Evolutionary conservation across 371 early-diverging fungal genomes (phyloP).

Genomic region (Batkoa obscura): DNA sequence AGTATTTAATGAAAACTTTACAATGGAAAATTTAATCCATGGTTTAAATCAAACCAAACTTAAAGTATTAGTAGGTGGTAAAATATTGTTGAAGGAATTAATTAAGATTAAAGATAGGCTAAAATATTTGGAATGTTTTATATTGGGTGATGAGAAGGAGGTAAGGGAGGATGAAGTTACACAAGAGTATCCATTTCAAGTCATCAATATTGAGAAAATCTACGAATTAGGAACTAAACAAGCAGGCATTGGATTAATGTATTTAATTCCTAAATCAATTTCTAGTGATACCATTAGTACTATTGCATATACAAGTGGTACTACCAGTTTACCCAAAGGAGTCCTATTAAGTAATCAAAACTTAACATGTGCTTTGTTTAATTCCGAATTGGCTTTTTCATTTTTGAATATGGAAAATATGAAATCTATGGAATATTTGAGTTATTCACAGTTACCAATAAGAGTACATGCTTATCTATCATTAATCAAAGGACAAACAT

Average conservation of each 20-base stretch:
- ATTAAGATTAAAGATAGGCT: background rate
- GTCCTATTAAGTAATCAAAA: background rate
- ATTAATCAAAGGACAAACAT: background rate
- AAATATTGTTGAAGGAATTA: background rate
- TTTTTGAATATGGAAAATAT: no score
- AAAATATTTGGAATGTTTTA: background rate
- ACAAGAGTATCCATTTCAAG: background rate
- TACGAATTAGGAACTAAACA: background rate
- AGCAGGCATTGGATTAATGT: background rate
- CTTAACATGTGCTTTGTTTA: background rate
- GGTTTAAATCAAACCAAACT: background rate
- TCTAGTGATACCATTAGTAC: background rate
- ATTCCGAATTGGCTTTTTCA: no score
- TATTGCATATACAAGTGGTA: conserved; percentile 2
- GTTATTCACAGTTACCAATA: background rate
- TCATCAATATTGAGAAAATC: background rate
- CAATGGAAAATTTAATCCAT: background rate
- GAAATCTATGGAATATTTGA: background rate
- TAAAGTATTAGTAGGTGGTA: background rate
- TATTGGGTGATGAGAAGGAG: background rate
- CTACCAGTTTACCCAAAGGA: conserved; percentile 4
- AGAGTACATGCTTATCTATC: background rate
- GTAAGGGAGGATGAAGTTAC: background rate
- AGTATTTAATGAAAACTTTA: background rate
- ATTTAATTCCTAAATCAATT: background rate